phyloP scores from a whole-genome alignment of 441 rosid genomes.

The Corymbia citriodora region DNA sequence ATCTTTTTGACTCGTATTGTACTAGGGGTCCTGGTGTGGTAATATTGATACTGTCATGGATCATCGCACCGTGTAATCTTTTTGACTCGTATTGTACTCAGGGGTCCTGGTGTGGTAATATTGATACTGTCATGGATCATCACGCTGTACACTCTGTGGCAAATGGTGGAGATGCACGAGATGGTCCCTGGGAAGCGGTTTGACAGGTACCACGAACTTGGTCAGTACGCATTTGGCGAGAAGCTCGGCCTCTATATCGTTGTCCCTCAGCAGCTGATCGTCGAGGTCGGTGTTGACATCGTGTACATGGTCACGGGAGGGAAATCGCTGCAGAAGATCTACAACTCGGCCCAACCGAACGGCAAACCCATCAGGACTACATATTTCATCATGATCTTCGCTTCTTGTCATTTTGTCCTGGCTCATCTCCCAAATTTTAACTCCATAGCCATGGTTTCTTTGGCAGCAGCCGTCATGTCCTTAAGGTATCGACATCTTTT shows the following conservation, averaged over 20 bases:
- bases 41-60: background rate
- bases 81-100: background rate
- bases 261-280: background rate
- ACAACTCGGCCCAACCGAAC: background rate
- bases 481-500: background rate
- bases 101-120: background rate
- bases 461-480: background rate
- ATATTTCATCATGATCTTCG: background rate
- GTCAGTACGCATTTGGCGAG: background rate
- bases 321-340: background rate
- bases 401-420: background rate
- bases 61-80: background rate
- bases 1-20: background rate
- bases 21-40: background rate
- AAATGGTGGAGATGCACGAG: background rate
- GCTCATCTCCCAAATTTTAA: background rate
- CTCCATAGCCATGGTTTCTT: background rate
- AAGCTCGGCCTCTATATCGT: background rate
- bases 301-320: background rate
- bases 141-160: background rate
- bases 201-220: background rate
- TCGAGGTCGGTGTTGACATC: background rate
- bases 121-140: background rate
- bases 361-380: background rate
- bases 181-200: background rate